Evolutionary conservation across 805 yeast genomes (phyloP).

Genomic region (Candida suzukii): DNA sequence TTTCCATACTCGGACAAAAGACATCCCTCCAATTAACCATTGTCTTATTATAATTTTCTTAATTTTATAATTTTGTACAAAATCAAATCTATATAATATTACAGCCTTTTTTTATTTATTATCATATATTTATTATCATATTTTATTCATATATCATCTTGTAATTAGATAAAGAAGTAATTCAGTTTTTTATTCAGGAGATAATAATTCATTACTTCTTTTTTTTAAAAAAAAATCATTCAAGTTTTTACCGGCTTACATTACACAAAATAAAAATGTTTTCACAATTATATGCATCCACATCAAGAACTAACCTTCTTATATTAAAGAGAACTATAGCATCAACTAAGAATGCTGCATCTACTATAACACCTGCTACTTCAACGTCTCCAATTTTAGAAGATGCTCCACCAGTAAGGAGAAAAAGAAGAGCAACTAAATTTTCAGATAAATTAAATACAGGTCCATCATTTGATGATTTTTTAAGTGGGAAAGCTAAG

Average conservation of each 20-base stretch:
- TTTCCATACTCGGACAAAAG: background rate
- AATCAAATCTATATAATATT: too few relatives aligned
- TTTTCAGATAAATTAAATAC: constrained; percentile 65
- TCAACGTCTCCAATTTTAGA: background rate
- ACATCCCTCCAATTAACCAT: background rate
- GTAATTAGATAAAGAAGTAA: too few relatives aligned
- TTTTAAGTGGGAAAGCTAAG: constrained; percentile 74
- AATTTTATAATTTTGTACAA: too few relatives aligned
- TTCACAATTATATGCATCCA: background rate
- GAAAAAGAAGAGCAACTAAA: constrained; percentile 46
- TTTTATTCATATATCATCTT: too few relatives aligned
- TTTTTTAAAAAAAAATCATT: too few relatives aligned
- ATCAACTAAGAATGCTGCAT: background rate
- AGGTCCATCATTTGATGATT: constrained; percentile 95
- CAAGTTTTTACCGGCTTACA: too few relatives aligned
- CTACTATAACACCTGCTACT: background rate
- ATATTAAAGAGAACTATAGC: background rate
- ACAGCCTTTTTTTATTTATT: too few relatives aligned
- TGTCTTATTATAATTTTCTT: background rate
- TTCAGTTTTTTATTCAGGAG: too few relatives aligned
- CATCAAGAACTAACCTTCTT: background rate
- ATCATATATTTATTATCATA: too few relatives aligned
- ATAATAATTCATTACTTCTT: too few relatives aligned
- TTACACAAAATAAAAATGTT: background rate
- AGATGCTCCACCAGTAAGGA: constrained; percentile 4